phyloP scores from a whole-genome alignment of 768 basidiomycete species.

The Termitomyces sp. region DNA sequence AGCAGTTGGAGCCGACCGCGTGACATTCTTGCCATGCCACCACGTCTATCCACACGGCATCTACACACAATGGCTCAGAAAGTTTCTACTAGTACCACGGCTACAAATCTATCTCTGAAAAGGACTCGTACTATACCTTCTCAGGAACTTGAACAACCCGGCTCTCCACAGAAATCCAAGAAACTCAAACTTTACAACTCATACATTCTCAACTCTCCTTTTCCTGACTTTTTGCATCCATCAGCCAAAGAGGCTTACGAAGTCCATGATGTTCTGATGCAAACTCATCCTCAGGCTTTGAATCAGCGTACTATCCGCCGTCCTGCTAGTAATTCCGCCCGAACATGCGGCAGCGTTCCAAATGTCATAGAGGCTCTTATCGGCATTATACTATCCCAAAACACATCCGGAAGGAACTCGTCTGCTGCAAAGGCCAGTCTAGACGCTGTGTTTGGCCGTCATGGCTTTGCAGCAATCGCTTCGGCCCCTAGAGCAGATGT shows the following conservation, averaged over 20 bases:
- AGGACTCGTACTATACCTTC: neutral
- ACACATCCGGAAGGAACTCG: conserved; percentile 49
- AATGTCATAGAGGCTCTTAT: conserved; percentile 59
- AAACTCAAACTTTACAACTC: neutral
- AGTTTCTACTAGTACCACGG: neutral
- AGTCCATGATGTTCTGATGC: neutral
- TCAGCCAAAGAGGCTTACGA: neutral
- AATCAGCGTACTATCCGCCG: neutral
- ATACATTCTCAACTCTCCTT: neutral
- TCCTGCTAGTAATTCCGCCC: neutral
- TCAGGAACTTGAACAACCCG: no score
- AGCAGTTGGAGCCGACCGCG: neutral
- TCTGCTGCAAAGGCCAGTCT: conserved; percentile 46
- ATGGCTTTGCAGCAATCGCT: conserved; percentile 24
- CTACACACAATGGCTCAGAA: neutral
- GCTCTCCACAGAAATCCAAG: neutral
- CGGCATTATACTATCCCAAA: conserved; percentile 58
- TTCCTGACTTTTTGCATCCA: neutral
- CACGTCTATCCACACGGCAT: neutral
- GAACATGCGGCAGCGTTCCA: conserved; percentile 41
- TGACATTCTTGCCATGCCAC: neutral
- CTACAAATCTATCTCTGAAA: neutral
- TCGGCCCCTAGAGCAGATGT: conserved; percentile 37
- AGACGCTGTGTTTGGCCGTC: conserved; percentile 18
- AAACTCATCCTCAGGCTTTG: neutral